These are phyloP conservation scores for Boechera retrofracta DNA, from an alignment of 345 rosid genomes.

Conservation along the genomic window DNA sequence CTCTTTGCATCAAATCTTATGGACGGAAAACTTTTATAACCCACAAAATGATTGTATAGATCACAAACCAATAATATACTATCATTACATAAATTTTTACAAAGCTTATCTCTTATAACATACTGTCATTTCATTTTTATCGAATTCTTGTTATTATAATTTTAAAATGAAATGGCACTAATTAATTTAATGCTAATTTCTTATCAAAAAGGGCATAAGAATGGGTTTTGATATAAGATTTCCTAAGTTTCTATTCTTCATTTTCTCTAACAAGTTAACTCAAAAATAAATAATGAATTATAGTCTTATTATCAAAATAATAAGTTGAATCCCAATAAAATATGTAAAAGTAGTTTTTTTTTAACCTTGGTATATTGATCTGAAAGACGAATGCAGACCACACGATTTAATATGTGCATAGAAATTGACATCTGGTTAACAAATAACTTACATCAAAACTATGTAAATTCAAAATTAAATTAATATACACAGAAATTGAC, in stretches of 20 bases:
- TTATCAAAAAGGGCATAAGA: background rate
- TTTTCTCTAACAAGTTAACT: background rate
- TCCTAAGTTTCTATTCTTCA: background rate
- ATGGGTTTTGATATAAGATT: background rate
- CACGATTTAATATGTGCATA: too few relatives aligned
- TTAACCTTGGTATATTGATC: too few relatives aligned
- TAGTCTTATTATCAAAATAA: too few relatives aligned
- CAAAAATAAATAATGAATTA: background rate
- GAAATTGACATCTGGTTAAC: too few relatives aligned
- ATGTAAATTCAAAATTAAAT: too few relatives aligned
- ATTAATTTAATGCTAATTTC: background rate
- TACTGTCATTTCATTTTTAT: background rate
- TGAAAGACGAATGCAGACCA: too few relatives aligned
- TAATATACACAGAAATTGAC: background rate
- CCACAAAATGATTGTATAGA: constrained; percentile 13
- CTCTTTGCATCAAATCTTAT: constrained; percentile 33
- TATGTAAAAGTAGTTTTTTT: too few relatives aligned
- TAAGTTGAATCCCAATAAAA: too few relatives aligned
- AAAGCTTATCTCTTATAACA: background rate
- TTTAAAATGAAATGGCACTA: background rate
- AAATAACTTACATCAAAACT: too few relatives aligned
- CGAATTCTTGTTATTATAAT: background rate
- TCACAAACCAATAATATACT: constrained; percentile 1
- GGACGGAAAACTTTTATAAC: constrained; percentile 23
- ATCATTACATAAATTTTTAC: background rate